Percentiles rank a stretch among this genome's conserved stretches.
phyloP scores from a whole-genome alignment of 345 rosid species.

The Syzygium aqueum region DNA sequence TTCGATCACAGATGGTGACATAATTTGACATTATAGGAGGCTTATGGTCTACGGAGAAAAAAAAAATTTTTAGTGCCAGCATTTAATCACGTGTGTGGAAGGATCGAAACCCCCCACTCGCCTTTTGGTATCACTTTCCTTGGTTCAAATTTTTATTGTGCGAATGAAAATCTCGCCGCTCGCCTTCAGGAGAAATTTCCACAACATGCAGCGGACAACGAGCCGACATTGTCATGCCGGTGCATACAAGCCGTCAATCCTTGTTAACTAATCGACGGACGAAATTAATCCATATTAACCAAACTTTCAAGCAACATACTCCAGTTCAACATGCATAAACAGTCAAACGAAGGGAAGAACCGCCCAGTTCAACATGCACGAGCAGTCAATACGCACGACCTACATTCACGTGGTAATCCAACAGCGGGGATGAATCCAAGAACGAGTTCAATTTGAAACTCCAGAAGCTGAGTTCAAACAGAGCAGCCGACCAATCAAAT shows the following conservation, averaged over 20 bases:
- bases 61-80: too few relatives aligned
- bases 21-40: background rate
- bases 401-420: too few relatives aligned
- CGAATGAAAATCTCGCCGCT: background rate
- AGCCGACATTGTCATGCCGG: background rate
- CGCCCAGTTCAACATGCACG: too few relatives aligned
- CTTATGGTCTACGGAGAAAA: background rate
- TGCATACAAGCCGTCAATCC: rapidly evolving
- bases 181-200: background rate
- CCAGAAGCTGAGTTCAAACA: too few relatives aligned
- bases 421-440: too few relatives aligned
- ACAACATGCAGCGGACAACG: background rate
- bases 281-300: background rate
- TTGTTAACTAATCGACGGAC: background rate
- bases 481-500: too few relatives aligned
- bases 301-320: background rate
- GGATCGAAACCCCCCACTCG: too few relatives aligned
- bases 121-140: too few relatives aligned
- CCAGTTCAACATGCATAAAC: background rate
- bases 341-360: background rate
- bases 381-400: too few relatives aligned
- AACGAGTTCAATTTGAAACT: too few relatives aligned
- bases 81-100: too few relatives aligned
- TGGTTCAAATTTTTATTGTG: too few relatives aligned
- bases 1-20: background rate